Evolutionary conservation across 352 stramenopile genomes (phyloP), one percentile per base, ranked within the genome.

Genomic region (Phytophthora europaea): DNA sequence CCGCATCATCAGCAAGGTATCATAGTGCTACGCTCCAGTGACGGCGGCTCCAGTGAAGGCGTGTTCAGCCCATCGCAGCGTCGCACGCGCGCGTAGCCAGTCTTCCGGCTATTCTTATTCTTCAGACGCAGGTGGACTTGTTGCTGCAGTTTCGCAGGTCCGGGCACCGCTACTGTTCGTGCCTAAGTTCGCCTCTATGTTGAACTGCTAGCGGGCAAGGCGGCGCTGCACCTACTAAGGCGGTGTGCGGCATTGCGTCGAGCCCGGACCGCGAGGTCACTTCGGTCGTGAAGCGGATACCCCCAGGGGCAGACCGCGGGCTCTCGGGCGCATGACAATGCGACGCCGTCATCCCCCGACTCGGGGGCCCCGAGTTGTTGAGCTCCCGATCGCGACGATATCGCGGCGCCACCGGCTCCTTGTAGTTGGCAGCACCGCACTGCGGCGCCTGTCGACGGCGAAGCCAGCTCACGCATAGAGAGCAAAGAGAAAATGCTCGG

Each of bases 21-120:
- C 28, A 9, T 43, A 43, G 34, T 43, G 34, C 13, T 16, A 15
- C 36, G 36, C 36, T 43, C 36, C 36, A 43, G 34, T 43, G 34
- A 43, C 34, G 34, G 13, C 26, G 1, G 36, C 36, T 5, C 36
- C 36, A 5, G 36, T 18, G 16, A 50, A 22, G 18, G 43, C 56
- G 56, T 63, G 56, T 63, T 63, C 22, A 63, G 36, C 38, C 40
- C n/a, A 22, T 63, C 40, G 55, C 55, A 5, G 7, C 22, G 36
- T 63, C 20, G 54, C 54, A 34, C 43, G n/a, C 31, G 54, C 20
- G 38, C 55, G 56, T 18, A 38, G 56, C 36, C 56, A 62, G 56
- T 62, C 36, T 22, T 28, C 56, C 56, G 56, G 36, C 56, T 38
- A 55, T 34, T 33, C 12, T 18, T 34, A 56, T 56, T 56, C 50